phyloP scores from a whole-genome alignment of 1,284 basidiomycete species.

The Rugosomyces carneus region DNA sequence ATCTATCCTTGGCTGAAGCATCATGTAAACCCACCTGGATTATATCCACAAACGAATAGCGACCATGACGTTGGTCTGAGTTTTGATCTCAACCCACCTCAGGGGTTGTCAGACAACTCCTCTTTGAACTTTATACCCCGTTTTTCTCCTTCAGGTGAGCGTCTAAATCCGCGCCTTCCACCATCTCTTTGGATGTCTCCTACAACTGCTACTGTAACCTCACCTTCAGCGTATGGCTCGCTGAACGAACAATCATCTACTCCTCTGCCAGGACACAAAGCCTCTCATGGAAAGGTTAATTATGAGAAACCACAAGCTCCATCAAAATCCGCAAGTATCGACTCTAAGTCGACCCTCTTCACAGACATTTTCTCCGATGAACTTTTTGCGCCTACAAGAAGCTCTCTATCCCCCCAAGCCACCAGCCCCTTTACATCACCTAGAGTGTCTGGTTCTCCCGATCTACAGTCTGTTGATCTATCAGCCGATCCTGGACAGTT shows the following conservation, averaged over 20 bases:
- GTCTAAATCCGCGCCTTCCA: slow-evolving; percentile 49
- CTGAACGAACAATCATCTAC: slow-evolving; percentile 28
- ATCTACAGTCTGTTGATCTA: slow-evolving; percentile 38
- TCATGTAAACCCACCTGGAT: slow-evolving; percentile 7
- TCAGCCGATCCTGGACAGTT: slow-evolving; percentile 59
- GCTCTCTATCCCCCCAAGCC: slow-evolving; percentile 36
- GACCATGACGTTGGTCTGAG: slow-evolving; percentile 7
- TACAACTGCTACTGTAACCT: slow-evolving; percentile 38
- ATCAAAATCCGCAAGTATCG: slow-evolving; percentile 35
- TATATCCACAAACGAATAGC: slow-evolving; percentile 12
- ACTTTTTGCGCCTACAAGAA: slow-evolving; percentile 41
- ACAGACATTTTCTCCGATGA: slow-evolving; percentile 70
- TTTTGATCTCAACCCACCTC: slow-evolving; percentile 7
- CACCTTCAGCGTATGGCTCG: slow-evolving; percentile 20
- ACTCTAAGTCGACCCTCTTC: slow-evolving; percentile 54
- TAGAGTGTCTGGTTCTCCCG: slow-evolving; percentile 60
- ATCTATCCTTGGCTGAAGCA: slow-evolving; percentile 14
- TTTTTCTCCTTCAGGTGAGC: slow-evolving; percentile 39
- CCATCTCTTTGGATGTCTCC: slow-evolving; percentile 81
- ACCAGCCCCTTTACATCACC: slow-evolving; percentile 58
- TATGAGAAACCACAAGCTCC: slow-evolving; percentile 30
- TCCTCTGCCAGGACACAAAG: slow-evolving; percentile 24
- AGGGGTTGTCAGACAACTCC: slow-evolving; percentile 13
- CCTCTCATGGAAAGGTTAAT: slow-evolving; percentile 28
- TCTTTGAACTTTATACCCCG: slow-evolving; percentile 21